Evolutionary conservation across 2,329 filamentous ascomycete species (phyloP), one percentile per base, ranked within the genome.

Genomic region (Epichloe glyceriae): DNA sequence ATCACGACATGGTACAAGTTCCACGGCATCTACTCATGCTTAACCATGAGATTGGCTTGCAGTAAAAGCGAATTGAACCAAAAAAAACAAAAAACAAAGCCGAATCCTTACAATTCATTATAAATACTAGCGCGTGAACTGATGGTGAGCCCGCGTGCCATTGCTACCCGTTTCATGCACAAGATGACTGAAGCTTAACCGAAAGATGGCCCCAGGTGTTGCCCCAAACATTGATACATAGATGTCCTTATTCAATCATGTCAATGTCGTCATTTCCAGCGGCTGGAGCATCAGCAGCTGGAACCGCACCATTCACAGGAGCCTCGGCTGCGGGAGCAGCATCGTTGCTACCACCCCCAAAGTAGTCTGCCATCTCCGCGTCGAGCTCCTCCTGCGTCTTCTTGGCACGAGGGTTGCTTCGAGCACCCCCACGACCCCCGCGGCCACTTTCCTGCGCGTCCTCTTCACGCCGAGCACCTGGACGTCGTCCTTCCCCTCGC

Each of bases 311-410:
- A 47, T 60, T 52, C 11, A 56, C 51, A 2, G 50, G 52, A 54
- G 58, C 58, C 20, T 61, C 67, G 43, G 62, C 57, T 30, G 65
- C 62, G 14, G 54, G 55, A 19, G 55, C 56, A n/a, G 61, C 66
- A 48, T 62, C 67, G 48, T 61, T 54, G 22, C 70, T 71, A 38
- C 59, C 54, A 26, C 70, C 71, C 33, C 77, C 82, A 73, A 88
- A 96, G 67, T 96, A 96, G 63, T 95, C 88, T 33, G 84, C 88
- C 90, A 96, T 96, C 69, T 96, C 90, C n/a, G 87, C 88, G 65
- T 96, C 90, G 40, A 96, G 74, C 64, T 96, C 88, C 60, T 95
- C 87, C 58, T 89, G 85, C 0, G 90, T 95, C 77, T 95, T 95
- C 68, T 81, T 85, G 2, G 82, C 75, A 46, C 87, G 78, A 39